Base-by-base conservation (phyloP, 2,329 filamentous ascomycete genomes). In the Polytolypa hystricis region DNA sequence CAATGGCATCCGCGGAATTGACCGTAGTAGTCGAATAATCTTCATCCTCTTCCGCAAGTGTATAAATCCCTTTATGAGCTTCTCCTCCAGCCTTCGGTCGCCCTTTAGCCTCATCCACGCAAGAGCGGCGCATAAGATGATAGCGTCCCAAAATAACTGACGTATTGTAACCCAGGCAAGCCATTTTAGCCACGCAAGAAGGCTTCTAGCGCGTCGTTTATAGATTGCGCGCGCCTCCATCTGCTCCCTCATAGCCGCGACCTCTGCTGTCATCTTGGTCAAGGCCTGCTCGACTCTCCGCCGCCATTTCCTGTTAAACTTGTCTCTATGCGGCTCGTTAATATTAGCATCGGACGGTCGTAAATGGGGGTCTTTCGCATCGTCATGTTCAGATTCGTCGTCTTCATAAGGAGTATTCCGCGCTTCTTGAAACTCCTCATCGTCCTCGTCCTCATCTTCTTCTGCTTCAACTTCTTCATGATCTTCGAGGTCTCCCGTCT, bases 181-280 rank as follows among this genome's bases (percentile, higher is more conserved):
- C 73, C 84, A 84, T 30, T 74, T 67, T 1, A 80, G 33, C 84
- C 84, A 93, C 1, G 77, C 71, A 33, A 75, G 70, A 16, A 82
- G 58, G 37, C 73, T 79, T 42, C 73, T 74, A 26, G 74, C 73
- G 47, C 72, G 79, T 47, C 73, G 71, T 43, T 74, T 73, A 63
- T 81, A 81, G 46, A 89, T 74, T 9, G 82, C 71, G 0, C 84
- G 78, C 0, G 77, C 73, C 37, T 85, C 81, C 47, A 96, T 81
- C 55, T 96, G 87, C 60, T 98, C 91, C 23, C 91, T 74, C 43
- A 96, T 62, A 1, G 91, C 91, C 1, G 91, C 87, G 20, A 98
- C 77, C 61, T 98, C 91, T 11, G 86, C 82, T 4, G 87, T 93
- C 63, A 96, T 78, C 49, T 86, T 84, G 38, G 89, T 84, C 39